Evolutionary conservation across 768 basidiomycete genomes (phyloP).

Genomic region (Phaeotremella fagi): DNA sequence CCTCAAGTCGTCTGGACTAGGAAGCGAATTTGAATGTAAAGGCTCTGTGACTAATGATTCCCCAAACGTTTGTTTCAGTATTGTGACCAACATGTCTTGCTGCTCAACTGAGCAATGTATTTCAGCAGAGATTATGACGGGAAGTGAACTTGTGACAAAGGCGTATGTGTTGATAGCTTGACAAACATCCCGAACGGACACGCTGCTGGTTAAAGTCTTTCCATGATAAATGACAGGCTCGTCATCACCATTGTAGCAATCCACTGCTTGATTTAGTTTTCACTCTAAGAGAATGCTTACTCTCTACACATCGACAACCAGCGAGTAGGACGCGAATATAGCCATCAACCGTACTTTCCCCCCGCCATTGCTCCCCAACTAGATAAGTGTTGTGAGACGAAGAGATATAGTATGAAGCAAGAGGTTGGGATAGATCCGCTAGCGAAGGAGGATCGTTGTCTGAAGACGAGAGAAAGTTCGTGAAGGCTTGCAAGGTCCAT

Average conservation of each 20-base stretch:
- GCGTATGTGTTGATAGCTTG: slow-evolving; percentile 81
- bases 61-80: slow-evolving; percentile 65
- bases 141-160: slow-evolving; percentile 84
- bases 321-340: slow-evolving; percentile 87
- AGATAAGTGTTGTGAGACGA: slow-evolving; percentile 71
- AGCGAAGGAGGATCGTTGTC: slow-evolving; percentile 65
- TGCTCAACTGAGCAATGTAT: slow-evolving; percentile 74
- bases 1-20: slow-evolving; percentile 79
- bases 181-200: slow-evolving; percentile 74
- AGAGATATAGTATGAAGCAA: slow-evolving; percentile 82
- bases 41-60: slow-evolving; percentile 55
- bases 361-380: slow-evolving; percentile 55
- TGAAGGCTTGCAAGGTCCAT: slow-evolving; percentile 63
- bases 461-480: slow-evolving; percentile 70
- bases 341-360: slow-evolving; percentile 82
- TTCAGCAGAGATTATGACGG: slow-evolving; percentile 88
- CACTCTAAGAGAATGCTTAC: slow-evolving; percentile 54
- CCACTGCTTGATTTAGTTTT: slow-evolving; percentile 61
- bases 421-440: slow-evolving; percentile 83
- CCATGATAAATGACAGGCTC: slow-evolving; percentile 88
- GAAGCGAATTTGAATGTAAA: slow-evolving; percentile 53
- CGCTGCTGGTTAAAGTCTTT: slow-evolving; percentile 77
- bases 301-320: slow-evolving; percentile 87
- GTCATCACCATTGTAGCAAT: slow-evolving; percentile 80
- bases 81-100: slow-evolving; percentile 71